Conservation (phyloP, 192 early-diverging fungal species). For the Backusella luteola region DNA sequence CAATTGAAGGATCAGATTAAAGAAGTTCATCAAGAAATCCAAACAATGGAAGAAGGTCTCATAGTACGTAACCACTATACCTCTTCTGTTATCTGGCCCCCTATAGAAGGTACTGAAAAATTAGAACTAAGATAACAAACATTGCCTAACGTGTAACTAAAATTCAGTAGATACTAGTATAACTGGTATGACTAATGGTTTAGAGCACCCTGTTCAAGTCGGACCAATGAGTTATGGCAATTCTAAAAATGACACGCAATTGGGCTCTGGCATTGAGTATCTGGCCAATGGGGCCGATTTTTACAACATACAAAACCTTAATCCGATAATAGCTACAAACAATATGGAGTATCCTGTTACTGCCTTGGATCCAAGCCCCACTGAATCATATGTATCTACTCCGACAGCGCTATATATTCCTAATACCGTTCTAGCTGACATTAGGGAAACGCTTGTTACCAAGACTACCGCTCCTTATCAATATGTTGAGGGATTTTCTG, state of each 20-base stretch:
- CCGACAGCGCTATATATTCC: background rate
- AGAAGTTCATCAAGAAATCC: background rate
- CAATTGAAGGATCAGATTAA: slow-evolving; percentile 6
- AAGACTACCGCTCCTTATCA: background rate
- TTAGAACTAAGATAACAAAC: background rate
- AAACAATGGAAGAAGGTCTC: background rate
- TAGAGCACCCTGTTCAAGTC: background rate
- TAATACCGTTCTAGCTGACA: background rate
- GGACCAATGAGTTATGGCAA: background rate
- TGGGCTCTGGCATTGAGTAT: background rate
- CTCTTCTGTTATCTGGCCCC: background rate
- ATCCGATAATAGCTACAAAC: background rate
- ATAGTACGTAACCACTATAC: background rate
- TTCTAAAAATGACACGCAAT: background rate
- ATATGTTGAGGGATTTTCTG: background rate
- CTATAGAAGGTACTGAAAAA: background rate
- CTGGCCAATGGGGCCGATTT: background rate
- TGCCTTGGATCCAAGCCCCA: slow-evolving; percentile 3
- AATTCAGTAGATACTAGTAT: background rate
- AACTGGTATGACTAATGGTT: background rate
- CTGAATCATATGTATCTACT: slow-evolving; percentile 1
- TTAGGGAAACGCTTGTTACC: background rate
- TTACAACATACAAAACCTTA: background rate
- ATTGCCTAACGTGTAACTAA: background rate
- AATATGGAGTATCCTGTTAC: background rate